Evolutionary conservation across 2,329 filamentous ascomycete species (phyloP).

Genomic region (Aphanocladium album): DNA sequence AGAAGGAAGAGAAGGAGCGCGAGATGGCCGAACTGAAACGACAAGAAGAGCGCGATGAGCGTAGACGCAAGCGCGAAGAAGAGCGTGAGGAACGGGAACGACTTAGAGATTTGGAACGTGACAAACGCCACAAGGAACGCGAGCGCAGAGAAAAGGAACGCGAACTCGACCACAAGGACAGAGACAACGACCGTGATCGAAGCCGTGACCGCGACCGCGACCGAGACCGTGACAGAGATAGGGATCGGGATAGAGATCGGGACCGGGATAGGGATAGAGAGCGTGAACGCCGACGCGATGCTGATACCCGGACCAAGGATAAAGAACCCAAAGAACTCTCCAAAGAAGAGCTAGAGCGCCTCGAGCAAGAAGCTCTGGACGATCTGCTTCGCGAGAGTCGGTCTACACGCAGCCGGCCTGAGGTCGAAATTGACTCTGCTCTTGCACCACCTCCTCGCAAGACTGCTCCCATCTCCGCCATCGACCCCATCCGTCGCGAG

Average conservation of each 20-base stretch:
- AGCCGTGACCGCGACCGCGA: conserved; percentile 34
- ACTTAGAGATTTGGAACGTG: conserved; percentile 35
- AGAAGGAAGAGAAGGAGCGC: conserved; percentile 42
- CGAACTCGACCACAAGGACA: conserved; percentile 23
- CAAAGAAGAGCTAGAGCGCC: conserved; percentile 52
- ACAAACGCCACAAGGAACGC: conserved; percentile 35
- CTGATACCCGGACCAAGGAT: conserved; percentile 27
- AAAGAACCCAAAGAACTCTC: conserved; percentile 46
- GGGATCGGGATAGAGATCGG: conserved; percentile 27
- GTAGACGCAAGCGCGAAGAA: conserved; percentile 46
- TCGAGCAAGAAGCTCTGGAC: conserved; percentile 54
- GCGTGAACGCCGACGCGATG: conserved; percentile 28
- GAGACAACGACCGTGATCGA: conserved; percentile 24
- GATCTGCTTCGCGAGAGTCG: conserved; percentile 57
- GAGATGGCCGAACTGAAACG: conserved; percentile 47
- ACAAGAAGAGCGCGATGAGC: conserved; percentile 46
- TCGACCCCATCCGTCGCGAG: conserved; percentile 48
- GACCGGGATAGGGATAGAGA: conserved; percentile 29
- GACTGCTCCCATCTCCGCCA: conserved; percentile 51
- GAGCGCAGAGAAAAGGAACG: conserved; percentile 34
- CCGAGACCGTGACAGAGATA: conserved; percentile 31
- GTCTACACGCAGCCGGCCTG: conserved; percentile 42
- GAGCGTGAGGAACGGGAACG: conserved; percentile 52
- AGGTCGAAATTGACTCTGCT: conserved; percentile 52
- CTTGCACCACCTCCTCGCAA: conserved; percentile 51